Evolutionary conservation across 805 yeast species (phyloP).

Genomic region (Kodamaea jinghongensis): DNA sequence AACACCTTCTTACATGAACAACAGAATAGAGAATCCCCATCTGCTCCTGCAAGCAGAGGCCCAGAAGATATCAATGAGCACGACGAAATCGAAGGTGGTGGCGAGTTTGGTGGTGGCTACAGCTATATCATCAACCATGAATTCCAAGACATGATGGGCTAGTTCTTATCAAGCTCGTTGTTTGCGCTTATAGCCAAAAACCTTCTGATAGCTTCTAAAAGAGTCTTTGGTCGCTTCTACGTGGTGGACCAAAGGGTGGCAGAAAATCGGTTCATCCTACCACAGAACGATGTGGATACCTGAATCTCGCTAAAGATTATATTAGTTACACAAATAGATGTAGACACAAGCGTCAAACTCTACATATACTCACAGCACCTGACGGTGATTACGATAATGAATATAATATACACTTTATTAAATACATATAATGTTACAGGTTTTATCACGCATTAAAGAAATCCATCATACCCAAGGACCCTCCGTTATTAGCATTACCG

Average conservation of each 20-base stretch:
- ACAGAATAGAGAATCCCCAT: neutral
- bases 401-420: neutral
- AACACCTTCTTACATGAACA: neutral
- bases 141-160: slow-evolving; percentile 24
- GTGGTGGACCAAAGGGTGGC: no score
- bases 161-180: no score
- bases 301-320: no score
- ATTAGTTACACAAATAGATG: no score
- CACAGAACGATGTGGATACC: no score
- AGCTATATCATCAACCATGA: slow-evolving; percentile 39
- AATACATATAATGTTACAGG: slow-evolving; percentile 9
- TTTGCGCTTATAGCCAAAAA: no score
- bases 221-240: no score
- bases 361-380: no score
- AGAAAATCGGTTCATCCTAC: no score
- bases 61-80: neutral
- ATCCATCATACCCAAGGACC: slow-evolving; percentile 21
- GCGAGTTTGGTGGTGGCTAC: slow-evolving; percentile 23
- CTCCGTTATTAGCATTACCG: slow-evolving; percentile 12
- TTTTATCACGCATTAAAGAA: slow-evolving; percentile 20
- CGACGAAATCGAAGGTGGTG: neutral
- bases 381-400: neutral
- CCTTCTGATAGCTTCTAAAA: no score
- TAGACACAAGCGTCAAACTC: no score
- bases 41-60: neutral